These are phyloP conservation scores for Pseudogymnoascus sp. DNA, from an alignment of 2,329 filamentous ascomycete species.

Conservation along the genomic window DNA sequence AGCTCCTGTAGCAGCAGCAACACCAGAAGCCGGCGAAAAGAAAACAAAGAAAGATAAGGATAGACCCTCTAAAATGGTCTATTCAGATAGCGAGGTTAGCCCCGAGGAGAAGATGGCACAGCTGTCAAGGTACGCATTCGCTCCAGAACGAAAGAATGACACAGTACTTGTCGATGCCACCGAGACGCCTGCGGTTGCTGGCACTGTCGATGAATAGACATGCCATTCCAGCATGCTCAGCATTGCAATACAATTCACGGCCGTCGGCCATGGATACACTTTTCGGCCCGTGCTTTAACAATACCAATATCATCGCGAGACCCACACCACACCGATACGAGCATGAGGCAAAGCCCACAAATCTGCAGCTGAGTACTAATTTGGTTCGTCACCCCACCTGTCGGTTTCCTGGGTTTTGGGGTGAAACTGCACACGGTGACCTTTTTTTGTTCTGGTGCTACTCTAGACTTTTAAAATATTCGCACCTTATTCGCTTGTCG, in stretches of 20 bases:
- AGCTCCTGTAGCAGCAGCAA: slow-evolving; percentile 29
- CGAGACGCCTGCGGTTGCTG: slow-evolving; percentile 19
- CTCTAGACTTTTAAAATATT: neutral
- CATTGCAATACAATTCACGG: neutral
- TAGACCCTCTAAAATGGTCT: slow-evolving; percentile 66
- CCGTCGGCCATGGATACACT: neutral
- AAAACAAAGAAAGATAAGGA: slow-evolving; percentile 61
- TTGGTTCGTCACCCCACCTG: slow-evolving; percentile 8
- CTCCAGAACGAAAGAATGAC: slow-evolving; percentile 34
- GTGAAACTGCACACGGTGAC: neutral
- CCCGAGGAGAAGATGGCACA: slow-evolving; percentile 84
- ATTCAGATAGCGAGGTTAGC: slow-evolving; percentile 69
- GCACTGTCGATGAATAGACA: slow-evolving; percentile 15
- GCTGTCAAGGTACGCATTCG: slow-evolving; percentile 66
- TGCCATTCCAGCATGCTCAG: neutral
- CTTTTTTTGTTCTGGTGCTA: neutral
- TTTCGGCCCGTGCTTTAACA: neutral
- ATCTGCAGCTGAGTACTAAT: slow-evolving; percentile 8
- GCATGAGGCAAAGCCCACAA: neutral
- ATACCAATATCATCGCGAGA: neutral
- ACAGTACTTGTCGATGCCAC: slow-evolving; percentile 22
- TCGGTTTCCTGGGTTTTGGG: slow-evolving; percentile 4
- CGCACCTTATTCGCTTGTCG: neutral
- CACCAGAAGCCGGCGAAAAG: slow-evolving; percentile 41
- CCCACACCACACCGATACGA: neutral